Evolutionary conservation across 768 basidiomycete species (phyloP), one percentile per base, ranked within the genome.

Genomic region (Rhizopogon vulgaris): DNA sequence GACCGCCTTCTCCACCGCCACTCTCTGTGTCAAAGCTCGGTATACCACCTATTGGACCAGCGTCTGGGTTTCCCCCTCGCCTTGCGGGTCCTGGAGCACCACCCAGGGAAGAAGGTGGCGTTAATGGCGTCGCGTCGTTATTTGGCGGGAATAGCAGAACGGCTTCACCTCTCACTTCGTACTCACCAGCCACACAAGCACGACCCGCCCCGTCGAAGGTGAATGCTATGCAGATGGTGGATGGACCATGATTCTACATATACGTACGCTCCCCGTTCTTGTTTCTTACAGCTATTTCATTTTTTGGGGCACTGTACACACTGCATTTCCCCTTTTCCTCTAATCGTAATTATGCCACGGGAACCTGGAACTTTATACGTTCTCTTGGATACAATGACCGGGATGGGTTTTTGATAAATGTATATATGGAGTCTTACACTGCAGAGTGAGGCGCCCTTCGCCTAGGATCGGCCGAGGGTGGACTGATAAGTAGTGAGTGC

Each of bases 81-180:
- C 63, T 67, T 22, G 48, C 65, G 2, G 67, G 65, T 10, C 65
- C 65, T 7, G 65, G 65, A 6, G 60, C 68, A 24, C 61, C 63
- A 36, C 66, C 56, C 22, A 46, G 45, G 36, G 45, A 46, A 8
- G 45, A 46, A 3, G 45, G 45, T 10, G 32, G 45, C 14, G 34
- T 46, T 18, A 46, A 46, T 22, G 32, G 45, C 36, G 45, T 46
- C 14, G 45, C 45, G 3, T 46, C 32, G 22, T 24, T 46, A 34
- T 46, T 46, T 24, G 45, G 45, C 15, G 45, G 32, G 22, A 22
- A 17, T 1, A 46, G 45, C 22, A 46, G 45, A 22, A 46, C 45
- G 8, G 45, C 45, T 34, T 46, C 45, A 14, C 45, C 45, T 18
- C 45, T 24, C 14, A 46, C 22, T 46, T 34, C 45, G 22, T 46